Evolutionary conservation across 345 rosid species (phyloP), one percentile per base, ranked within the genome.

Genomic region (Raphanus sativus): DNA sequence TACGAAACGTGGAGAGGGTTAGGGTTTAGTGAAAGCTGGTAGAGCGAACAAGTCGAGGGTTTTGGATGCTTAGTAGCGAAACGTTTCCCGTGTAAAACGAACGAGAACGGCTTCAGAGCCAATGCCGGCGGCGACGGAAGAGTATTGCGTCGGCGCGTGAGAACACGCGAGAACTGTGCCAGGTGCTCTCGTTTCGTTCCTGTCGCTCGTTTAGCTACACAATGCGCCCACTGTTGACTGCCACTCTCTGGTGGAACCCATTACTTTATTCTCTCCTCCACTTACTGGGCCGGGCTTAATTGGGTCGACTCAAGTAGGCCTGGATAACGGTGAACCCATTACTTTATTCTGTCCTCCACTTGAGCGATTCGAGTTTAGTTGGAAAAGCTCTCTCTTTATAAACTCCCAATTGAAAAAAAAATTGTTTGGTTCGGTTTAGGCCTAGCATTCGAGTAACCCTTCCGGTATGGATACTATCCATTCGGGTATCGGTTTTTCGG

Each of bases 121-220:
- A 71, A 71, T 78, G 81, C 7, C 42, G 73, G 29, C 2, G 72
- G 6, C 72, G 73, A 48, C 25, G 63, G 62, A 8, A 2, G 73
- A 56, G 56, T 25, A 12, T 29, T 16, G 30, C 76, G 76, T 9
- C 71, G 76, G 75, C 65, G 71, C 76, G 81, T 77, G 81, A 40
- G 29, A 3, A 36, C 71, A 77, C 71, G 75, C 75, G 66, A 26
- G 15, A 5, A 48, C 21, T 12, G 29, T 71, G 38, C 1, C 66
- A 56, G 63, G 64, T 59, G 56, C 52, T 69, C 28, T 15, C 6
- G 55, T 48, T 29, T 48, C 32, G 13, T 55, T 55, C 29, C 28
- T 56, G 30, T 67, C 9, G 42, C n/a, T 68, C 26, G 71, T 40
- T 45, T 26, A 2, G 56, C 55, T 66, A 40, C 17, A 24, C 29